These are phyloP conservation scores for Chaetomium sp. DNA, from an alignment of 2,329 filamentous ascomycete species.

Conservation along the genomic window DNA sequence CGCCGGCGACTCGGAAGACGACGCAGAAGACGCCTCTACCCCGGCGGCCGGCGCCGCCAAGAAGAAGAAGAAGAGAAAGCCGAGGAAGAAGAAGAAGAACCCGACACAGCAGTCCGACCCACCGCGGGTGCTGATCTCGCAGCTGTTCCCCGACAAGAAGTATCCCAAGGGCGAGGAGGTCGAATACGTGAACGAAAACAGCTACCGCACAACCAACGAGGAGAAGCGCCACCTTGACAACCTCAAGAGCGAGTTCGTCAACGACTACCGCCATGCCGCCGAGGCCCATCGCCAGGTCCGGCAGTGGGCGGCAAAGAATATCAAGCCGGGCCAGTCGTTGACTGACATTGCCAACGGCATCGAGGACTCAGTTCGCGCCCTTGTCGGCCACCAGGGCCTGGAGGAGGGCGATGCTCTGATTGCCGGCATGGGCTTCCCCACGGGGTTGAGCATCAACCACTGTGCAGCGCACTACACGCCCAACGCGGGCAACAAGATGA, in stretches of 20 bases:
- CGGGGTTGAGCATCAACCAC: slow-evolving; percentile 78
- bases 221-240: slow-evolving; percentile 83
- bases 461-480: slow-evolving; percentile 83
- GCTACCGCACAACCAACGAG: slow-evolving; percentile 77
- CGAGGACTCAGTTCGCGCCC: slow-evolving; percentile 73
- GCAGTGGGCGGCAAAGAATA: slow-evolving; percentile 76
- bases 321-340: slow-evolving; percentile 75
- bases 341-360: slow-evolving; percentile 82
- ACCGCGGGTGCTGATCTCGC: slow-evolving; percentile 71
- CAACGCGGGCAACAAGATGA: slow-evolving; percentile 78
- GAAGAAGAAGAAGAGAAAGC: slow-evolving; percentile 82
- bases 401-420: slow-evolving; percentile 75
- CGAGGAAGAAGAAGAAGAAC: slow-evolving; percentile 68
- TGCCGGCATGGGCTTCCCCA: slow-evolving; percentile 82
- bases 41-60: slow-evolving; percentile 53
- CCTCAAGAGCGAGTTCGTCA: slow-evolving; percentile 75
- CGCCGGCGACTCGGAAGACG: slow-evolving; percentile 54
- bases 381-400: slow-evolving; percentile 74
- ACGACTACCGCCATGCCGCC: slow-evolving; percentile 76
- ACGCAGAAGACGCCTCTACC: slow-evolving; percentile 48
- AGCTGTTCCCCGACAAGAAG: slow-evolving; percentile 69
- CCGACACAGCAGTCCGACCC: slow-evolving; percentile 75
- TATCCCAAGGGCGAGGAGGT: slow-evolving; percentile 80
- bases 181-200: slow-evolving; percentile 76
- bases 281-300: slow-evolving; percentile 81